Conservation (phyloP, 2,329 filamentous ascomycete genomes). For the Fusarium sp. region DNA sequence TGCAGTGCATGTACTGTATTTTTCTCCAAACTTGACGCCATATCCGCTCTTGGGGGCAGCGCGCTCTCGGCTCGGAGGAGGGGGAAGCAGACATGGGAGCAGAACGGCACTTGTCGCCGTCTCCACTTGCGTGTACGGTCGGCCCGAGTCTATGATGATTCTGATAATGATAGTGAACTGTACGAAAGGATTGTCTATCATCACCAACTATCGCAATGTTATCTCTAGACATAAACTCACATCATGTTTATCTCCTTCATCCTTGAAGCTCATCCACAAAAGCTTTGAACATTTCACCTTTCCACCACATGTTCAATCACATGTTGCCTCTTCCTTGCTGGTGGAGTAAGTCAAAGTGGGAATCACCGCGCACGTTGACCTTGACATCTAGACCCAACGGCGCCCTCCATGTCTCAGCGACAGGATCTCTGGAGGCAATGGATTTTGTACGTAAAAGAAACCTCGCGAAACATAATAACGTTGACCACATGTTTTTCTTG, state of each 20-base stretch:
- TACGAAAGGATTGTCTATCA: neutral
- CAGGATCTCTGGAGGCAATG: too few relatives aligned
- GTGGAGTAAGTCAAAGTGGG: slow-evolving; percentile 15
- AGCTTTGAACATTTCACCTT: slow-evolving; percentile 3
- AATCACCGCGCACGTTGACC: slow-evolving; percentile 14
- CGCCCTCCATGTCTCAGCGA: neutral
- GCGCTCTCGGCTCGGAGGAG: slow-evolving; percentile 15
- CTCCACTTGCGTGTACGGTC: slow-evolving; percentile 21
- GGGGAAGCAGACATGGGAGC: slow-evolving; percentile 3
- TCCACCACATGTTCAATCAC: slow-evolving; percentile 20
- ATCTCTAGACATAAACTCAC: neutral
- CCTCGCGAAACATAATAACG: slow-evolving; percentile 23
- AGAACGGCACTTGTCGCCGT: slow-evolving; percentile 24
- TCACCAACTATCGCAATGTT: neutral
- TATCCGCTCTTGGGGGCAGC: slow-evolving; percentile 13
- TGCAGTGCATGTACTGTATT: neutral
- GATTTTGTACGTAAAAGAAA: slow-evolving; percentile 39
- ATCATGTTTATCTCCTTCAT: slow-evolving; percentile 5
- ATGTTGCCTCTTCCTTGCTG: neutral
- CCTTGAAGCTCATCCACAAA: slow-evolving; percentile 16
- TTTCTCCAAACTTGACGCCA: slow-evolving; percentile 34
- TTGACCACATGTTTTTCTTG: slow-evolving; percentile 33
- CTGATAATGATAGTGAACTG: neutral
- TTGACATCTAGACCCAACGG: slow-evolving; percentile 18
- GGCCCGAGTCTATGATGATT: slow-evolving; percentile 20